Percentiles rank a stretch among this genome's conserved stretches.
Evolutionary conservation across 805 yeast genomes (phyloP).

Genomic region (Sugiyamaella boreocaroliniensis): DNA sequence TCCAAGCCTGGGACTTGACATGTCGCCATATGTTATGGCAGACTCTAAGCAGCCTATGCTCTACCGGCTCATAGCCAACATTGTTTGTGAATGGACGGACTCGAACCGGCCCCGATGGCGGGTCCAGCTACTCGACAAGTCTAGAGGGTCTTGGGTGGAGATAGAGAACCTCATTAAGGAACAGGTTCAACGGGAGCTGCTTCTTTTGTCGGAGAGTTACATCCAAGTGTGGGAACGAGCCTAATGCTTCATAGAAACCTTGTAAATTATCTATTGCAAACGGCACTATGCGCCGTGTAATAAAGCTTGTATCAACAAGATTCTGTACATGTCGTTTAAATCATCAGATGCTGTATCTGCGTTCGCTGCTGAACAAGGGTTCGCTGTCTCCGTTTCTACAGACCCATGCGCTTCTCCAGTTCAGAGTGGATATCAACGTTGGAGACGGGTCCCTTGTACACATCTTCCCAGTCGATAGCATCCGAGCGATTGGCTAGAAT

Average conservation of each 20-base stretch:
- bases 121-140: conserved; percentile 41
- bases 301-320: background rate
- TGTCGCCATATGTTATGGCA: conserved; percentile 30
- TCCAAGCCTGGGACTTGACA: conserved; percentile 37
- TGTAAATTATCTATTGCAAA: background rate
- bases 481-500: conserved; percentile 73
- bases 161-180: conserved; percentile 47
- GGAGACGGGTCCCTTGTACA: conserved; percentile 47
- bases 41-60: conserved; percentile 15
- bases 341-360: no score
- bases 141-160: conserved; percentile 48
- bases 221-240: conserved; percentile 58
- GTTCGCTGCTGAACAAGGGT: background rate
- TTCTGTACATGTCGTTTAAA: background rate
- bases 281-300: background rate
- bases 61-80: conserved; percentile 45
- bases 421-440: conserved; percentile 58
- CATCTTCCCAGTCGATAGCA: conserved; percentile 87
- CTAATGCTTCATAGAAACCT: background rate
- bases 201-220: conserved; percentile 56
- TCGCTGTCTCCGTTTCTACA: conserved; percentile 9
- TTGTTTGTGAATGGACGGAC: conserved; percentile 35
- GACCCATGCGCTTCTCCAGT: conserved; percentile 52
- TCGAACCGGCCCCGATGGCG: conserved; percentile 37
- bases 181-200: conserved; percentile 46